Evolutionary conservation across 805 yeast species (phyloP), one percentile per base, ranked within the genome.

Genomic region (Metschnikowia borealis): DNA sequence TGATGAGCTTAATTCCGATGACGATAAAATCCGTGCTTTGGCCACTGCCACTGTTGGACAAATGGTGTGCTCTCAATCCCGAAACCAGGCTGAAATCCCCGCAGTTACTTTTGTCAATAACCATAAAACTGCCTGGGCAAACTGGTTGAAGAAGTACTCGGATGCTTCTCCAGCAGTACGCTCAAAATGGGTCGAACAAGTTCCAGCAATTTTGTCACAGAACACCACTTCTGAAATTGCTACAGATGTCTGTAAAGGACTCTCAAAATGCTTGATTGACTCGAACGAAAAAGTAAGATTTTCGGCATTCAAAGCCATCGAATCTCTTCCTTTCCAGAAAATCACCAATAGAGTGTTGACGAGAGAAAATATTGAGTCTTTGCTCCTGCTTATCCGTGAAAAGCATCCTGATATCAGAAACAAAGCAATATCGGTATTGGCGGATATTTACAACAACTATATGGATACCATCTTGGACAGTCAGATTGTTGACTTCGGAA

Each of bases 1-100:
- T 56, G 89, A 87, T 59, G 96, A 90, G 56, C 68, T 90, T 38
- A 82, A 81, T 51, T 89, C 96, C 0, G 87, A 85, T 38, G 79
- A 83, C 55, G 82, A 80, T 31, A 65, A 72, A 14, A 73, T 87
- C 17, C 76, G 97, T 54, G 62, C 75, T 0, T 65, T 85, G 47
- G 90, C 96, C 0, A 86, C 95, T 0, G 79, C 79, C 40, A 80
- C 94, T 0, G 77, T 91, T 2, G 92, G 96, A 0, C 66, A 75
- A 38, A 80, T 91, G 62, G 63, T 89, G 1, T 53, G 62, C 2
- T 52, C 63, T 5, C 52, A 60, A 2, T 68, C 81, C 0, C 63
- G 71, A 11, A 66, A 67, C 8, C 54, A 47, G 2, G 40, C 44
- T 14, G 54, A 49, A 6, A 71, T 78, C 0, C 74, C 84, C 1